Evolutionary conservation across 169 alveolate genomes (phyloP).

Genomic region (Plasmodium falciparum): DNA sequence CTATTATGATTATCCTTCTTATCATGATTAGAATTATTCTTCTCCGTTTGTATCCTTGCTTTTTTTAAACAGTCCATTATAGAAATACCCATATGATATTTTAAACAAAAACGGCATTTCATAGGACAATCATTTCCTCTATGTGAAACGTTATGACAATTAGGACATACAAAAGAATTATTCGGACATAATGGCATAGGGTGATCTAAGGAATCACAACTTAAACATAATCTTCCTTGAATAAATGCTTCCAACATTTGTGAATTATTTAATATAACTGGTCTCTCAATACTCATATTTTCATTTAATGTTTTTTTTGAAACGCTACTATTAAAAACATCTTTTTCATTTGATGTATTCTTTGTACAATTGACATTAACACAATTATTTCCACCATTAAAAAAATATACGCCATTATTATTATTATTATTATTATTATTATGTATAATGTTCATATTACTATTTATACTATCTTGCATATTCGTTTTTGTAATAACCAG

Average conservation of each 20-base stretch:
- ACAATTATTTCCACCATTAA: slow-evolving; percentile 4
- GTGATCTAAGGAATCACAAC: slow-evolving; percentile 84
- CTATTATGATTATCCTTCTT: slow-evolving; percentile 13
- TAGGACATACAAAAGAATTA: slow-evolving; percentile 85
- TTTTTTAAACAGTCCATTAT: slow-evolving; percentile 75
- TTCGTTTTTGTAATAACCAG: too few species aligned
- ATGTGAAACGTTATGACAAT: slow-evolving; percentile 83
- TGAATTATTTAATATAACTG: slow-evolving; percentile 66
- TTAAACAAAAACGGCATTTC: slow-evolving; percentile 73
- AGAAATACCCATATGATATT: slow-evolving; percentile 59
- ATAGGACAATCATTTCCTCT: slow-evolving; percentile 80
- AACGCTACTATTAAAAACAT: slow-evolving; percentile 1
- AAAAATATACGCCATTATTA: neutral
- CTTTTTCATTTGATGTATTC: slow-evolving; percentile 7
- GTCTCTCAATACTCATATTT: slow-evolving; percentile 53
- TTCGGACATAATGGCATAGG: slow-evolving; percentile 84
- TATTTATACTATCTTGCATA: too few species aligned
- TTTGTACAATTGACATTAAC: slow-evolving; percentile 5
- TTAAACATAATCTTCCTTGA: slow-evolving; percentile 83
- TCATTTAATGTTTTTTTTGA: slow-evolving; percentile 18
- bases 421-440: neutral
- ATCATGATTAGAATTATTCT: slow-evolving; percentile 24
- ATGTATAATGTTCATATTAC: neutral
- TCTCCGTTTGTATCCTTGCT: slow-evolving; percentile 73
- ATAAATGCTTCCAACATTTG: slow-evolving; percentile 78